Base-by-base conservation (phyloP, 345 rosid genomes). In the Lepidium aucheri region DNA sequence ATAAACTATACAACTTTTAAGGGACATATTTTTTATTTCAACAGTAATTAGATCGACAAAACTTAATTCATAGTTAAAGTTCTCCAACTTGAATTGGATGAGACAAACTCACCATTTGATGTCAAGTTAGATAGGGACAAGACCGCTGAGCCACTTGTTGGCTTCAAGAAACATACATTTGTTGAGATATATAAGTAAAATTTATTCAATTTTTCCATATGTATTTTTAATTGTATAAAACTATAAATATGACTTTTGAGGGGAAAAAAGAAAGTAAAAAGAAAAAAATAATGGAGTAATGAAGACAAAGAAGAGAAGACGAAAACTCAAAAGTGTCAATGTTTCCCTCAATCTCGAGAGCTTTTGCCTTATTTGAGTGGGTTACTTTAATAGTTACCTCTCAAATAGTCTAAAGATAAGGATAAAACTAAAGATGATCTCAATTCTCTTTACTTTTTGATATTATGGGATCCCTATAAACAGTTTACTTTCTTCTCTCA, bases 331-430 rank as follows among this genome's bases (percentile, higher is more conserved):
- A 26, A 16, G 28, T 54, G 68, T 63, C 57, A 71, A 38, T 61
- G 63, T 56, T 44, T 63, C 69, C 63, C 44, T 62, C 69, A 54
- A 35, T 43, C 33, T 53, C 68, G 35, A n/a, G 33, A 28, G 73
- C 52, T 39, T 58, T 59, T 68, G 66, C 33, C 52, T 7, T 49
- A 32, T 38, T 50, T 18, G 32, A 58, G 66, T 59, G 73, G 52
- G 30, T 28, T 58, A 20, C 74, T 53, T 53, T 62, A 53, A 12
- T 35, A 53, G 55, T 62, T 42, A 53, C 55, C 68, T 22, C 53
- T 53, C 38, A 53, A 62, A 61, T 35, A 33, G 67, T 60, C 74
- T 33, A 22, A 60, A 61, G 67, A 69, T 60, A 60, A 69, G 46
- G 68, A 52, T 69, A 43, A 51, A 49, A 13, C 38, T 49, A n/a